Evolutionary conservation across 352 stramenopile species (phyloP), one percentile per base, ranked within the genome.

Genomic region (Blastocystis sp.): DNA sequence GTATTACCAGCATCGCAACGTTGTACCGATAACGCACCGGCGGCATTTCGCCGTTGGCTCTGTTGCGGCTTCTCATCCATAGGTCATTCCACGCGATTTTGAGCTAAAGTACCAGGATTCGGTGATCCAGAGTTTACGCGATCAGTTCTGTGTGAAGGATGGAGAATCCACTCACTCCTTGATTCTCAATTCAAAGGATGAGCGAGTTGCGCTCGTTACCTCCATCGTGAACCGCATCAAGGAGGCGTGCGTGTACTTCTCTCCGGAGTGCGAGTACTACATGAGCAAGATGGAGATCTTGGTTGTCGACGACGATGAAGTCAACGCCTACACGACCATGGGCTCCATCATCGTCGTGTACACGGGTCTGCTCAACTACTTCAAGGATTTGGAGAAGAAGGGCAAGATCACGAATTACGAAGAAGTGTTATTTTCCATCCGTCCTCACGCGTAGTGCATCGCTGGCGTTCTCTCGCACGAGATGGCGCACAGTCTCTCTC

Each of bases 291-390:
- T 84, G 52, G 60, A 84, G 57, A 48, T 84, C 3, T 17, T 84
- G n/a, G 74, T 84, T 2, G 60, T 84, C 3, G 64, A 74, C 21
- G 61, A 69, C n/a, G 74, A 84, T 42, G 74, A 84, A 34, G n/a
- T 84, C 17, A 84, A 84, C n/a, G 74, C 74, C 17, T 84, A 84
- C 45, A 64, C 57, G 3, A 84, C 74, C n/a, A 84, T 84, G 74
- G 74, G 74, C 1, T 84, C 74, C 21, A 59, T 84, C 38, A 24
- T 84, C 48, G 74, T 84, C 11, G 74, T 84, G 10, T 68, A 69
- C 38, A 84, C 54, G 11, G 74, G 74, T 70, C 40, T 84, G 10
- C 38, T 84, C 9, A 48, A 84, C 45, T 69, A 84, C 34, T 84
- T 69, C 34, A 9, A 69, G 57, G 60, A 84, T 40, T 14, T 70